Percentiles rank a stretch among this genome's conserved stretches.
phyloP scores from a whole-genome alignment of 140 eudicot genomes.

The Erigeron philadelphicus region DNA sequence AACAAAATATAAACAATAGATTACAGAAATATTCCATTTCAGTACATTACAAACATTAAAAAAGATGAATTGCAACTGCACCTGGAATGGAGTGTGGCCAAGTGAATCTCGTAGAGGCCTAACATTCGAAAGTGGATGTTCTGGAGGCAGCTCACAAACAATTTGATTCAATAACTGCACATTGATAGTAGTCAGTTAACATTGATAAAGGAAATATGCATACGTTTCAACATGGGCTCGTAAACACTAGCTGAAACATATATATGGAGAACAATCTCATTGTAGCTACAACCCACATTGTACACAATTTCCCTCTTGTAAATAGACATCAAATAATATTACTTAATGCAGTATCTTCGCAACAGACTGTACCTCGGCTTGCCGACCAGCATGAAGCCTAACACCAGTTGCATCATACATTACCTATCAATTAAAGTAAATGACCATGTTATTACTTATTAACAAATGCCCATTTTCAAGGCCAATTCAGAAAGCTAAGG shows the following conservation, averaged over 20 bases:
- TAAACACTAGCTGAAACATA: constrained; percentile 1
- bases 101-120: constrained; percentile 88
- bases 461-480: background rate
- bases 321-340: background rate
- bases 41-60: background rate
- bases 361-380: constrained; percentile 61
- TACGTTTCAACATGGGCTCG: constrained; percentile 1
- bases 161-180: constrained; percentile 83
- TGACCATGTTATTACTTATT: background rate
- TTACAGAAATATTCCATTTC: too few species aligned
- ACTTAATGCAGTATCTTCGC: background rate
- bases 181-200: constrained; percentile 6
- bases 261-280: background rate
- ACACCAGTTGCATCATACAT: constrained; percentile 96
- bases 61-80: constrained; percentile 17
- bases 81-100: constrained; percentile 97
- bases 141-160: constrained; percentile 93
- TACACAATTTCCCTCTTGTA: background rate
- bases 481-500: background rate
- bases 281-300: background rate
- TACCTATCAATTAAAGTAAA: constrained; percentile 41
- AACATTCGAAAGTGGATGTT: constrained; percentile 81
- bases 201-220: background rate
- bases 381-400: constrained; percentile 94
- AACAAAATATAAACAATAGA: too few species aligned